Evolutionary conservation across 129 eudicot species (phyloP).

Genomic region (Ambrosia artemisiifolia): DNA sequence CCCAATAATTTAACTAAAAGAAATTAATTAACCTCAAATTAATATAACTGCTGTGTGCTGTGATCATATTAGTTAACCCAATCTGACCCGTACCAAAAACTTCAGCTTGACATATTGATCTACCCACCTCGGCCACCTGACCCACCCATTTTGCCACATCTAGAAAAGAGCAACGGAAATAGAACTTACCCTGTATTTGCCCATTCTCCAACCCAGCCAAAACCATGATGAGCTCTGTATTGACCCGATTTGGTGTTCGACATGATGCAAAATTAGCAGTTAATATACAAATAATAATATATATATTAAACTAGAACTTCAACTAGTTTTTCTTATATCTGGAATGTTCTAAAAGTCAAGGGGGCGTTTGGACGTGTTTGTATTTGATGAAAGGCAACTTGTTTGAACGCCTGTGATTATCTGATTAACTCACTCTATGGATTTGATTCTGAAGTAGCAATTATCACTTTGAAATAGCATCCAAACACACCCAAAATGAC

Average conservation of each 20-base stretch:
- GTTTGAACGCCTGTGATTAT: background rate
- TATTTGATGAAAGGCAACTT: background rate
- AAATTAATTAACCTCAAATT: too few species aligned
- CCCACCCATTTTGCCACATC: background rate
- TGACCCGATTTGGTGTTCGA: background rate
- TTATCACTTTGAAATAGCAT: too few species aligned
- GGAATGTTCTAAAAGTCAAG: background rate
- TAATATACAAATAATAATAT: background rate
- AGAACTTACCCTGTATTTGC: constrained; percentile 87
- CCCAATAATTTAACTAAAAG: too few species aligned
- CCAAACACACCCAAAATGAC: too few species aligned
- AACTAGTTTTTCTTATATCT: background rate
- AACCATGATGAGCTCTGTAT: constrained; percentile 97
- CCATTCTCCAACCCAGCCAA: constrained; percentile 99
- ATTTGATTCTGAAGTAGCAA: too few species aligned
- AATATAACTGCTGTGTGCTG: too few species aligned
- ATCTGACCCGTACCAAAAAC: background rate
- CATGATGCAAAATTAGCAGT: constrained; percentile 21
- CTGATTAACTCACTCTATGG: background rate
- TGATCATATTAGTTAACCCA: background rate
- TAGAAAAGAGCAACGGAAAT: background rate
- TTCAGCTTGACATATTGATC: background rate
- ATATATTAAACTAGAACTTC: constrained; percentile 4
- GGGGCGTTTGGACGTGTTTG: background rate
- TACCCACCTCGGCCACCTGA: too few species aligned